Base-by-base conservation (phyloP, 2,329 filamentous ascomycete genomes). In the Mycosphaerella sp. region DNA sequence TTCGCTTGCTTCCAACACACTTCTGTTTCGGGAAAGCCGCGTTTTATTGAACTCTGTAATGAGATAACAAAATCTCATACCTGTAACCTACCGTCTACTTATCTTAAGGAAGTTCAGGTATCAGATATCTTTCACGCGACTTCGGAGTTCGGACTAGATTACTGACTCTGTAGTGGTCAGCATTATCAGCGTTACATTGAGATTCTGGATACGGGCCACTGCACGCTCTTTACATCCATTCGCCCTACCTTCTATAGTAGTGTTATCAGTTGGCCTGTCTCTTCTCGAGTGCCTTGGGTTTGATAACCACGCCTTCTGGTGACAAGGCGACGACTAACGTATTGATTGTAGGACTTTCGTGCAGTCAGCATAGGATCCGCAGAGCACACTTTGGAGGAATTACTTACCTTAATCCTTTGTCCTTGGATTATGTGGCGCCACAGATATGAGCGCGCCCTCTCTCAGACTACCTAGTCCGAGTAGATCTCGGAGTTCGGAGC, bases 381-480 rank as follows among this genome's bases (percentile, higher is more conserved):
- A 26, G 3, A 34, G 36, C 5, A 40, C n/a, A 40, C 26, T 26
- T 6, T 26, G 26, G 26, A 11, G 2, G 17, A 42, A 7, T 8
- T 2, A 58, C 61, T 55, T 41, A 64, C 62, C 14, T 17, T 17
- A 17, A 17, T 72, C 65, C 43, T 62, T 66, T 40, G 66, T 64
- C 0, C 72, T 72, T 17, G 70, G 74, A 59, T 74, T 72, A 62
- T 73, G 71, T 1, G 72, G 72, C 23, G 62, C 66, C 1, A 74
- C 62, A 26, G 60, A 66, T 1, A 73, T 69, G 23, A 60, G 7
- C 2, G 51, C 63, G 0, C 71, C 72, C 12, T 61, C 58, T 9
- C 51, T 53, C 29, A 74, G 52, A 0, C 71, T 70, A 31, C 14
- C 14, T 17, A 17, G 57, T 61, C 54, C 65, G 60, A 40, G 61